These are phyloP conservation scores for Gossypium raimondii DNA, from an alignment of 345 rosid genomes.

Conservation along the genomic window DNA sequence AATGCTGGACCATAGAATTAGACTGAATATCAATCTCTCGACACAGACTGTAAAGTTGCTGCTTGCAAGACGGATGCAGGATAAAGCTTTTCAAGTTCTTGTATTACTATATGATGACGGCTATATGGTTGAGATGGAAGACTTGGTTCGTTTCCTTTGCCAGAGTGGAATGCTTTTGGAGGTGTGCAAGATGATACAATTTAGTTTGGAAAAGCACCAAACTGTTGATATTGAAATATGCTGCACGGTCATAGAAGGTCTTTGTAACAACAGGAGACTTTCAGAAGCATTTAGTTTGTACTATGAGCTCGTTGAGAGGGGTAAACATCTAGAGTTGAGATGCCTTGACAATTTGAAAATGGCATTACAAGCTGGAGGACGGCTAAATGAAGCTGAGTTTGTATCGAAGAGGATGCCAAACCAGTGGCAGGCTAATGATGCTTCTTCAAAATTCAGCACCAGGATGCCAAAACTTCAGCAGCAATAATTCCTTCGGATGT, in stretches of 20 bases:
- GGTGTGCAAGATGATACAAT: conserved; percentile 49
- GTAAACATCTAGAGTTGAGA: conserved; percentile 42
- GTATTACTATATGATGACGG: conserved; percentile 53
- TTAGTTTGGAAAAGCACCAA: conserved; percentile 56
- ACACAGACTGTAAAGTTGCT: conserved; percentile 51
- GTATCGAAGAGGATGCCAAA: conserved; percentile 53
- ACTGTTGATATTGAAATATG: conserved; percentile 36
- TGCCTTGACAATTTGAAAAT: conserved; percentile 46
- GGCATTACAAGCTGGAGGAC: conserved; percentile 52
- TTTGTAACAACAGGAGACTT: conserved; percentile 47
- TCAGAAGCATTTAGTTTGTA: conserved; percentile 67
- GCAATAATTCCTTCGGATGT: background rate
- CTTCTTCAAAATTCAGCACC: conserved; percentile 5
- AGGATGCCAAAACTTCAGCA: background rate
- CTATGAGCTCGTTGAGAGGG: conserved; percentile 61
- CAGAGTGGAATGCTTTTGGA: conserved; percentile 41
- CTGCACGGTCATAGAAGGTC: conserved; percentile 49
- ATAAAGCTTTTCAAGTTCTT: conserved; percentile 49
- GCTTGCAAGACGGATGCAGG: conserved; percentile 34
- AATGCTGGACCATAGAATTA: conserved; percentile 54
- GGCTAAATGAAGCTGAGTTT: conserved; percentile 50
- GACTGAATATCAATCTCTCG: conserved; percentile 57
- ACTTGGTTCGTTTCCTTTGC: conserved; percentile 46
- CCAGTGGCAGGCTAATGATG: background rate
- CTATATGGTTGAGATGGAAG: conserved; percentile 52